Base-by-base conservation (phyloP, 257 asterid genomes). In the Fraxinus cuspidata region DNA sequence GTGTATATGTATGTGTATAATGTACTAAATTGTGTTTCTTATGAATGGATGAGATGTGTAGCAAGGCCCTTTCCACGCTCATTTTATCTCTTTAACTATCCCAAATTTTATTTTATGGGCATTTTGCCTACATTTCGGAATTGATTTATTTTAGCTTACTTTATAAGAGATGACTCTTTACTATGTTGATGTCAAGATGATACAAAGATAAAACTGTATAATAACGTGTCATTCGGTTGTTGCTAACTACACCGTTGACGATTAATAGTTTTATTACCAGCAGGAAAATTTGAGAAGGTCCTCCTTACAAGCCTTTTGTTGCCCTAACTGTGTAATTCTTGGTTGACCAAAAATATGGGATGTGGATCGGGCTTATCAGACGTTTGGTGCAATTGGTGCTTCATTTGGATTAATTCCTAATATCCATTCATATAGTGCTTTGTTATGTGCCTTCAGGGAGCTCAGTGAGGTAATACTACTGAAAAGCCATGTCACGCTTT, bases 311-410 rank as follows among this genome's bases (percentile, higher is more conserved):
- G 85, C 93, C 97, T 81, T 79, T 93, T 79, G 89, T 96, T 75
- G 96, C 99, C 51, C 86, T 93, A 67, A 96, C 77, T 93, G 99
- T 84, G 71, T 96, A 69, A 86, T 96, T 74, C 90, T 93, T 78
- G 99, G 99, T 21, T 96, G 99, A 84, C 97, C 97, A 76, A 90
- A 93, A 81, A 88, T 87, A 79, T 92, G 98, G 97, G 99, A 96
- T 79, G 90, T 90, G 65, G 97, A 96, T 75, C 99, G 97, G 73
- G 97, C 97, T 60, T 96, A 92, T 87, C 97, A 87, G 87, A 92
- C 98, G 27, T 93, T 96, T 85, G 73, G 58, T 70, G 91, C 97
- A 72, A 90, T 93, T 69, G 91, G 84, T 29, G 19, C 88, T 71
- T 74, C 85, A 73, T 93, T 95, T 79, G 97, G 93, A 67, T 85